Evolutionary conservation across 2,329 filamentous ascomycete genomes (phyloP), one percentile per base, ranked within the genome.

Genomic region (Ramularia endophylla): DNA sequence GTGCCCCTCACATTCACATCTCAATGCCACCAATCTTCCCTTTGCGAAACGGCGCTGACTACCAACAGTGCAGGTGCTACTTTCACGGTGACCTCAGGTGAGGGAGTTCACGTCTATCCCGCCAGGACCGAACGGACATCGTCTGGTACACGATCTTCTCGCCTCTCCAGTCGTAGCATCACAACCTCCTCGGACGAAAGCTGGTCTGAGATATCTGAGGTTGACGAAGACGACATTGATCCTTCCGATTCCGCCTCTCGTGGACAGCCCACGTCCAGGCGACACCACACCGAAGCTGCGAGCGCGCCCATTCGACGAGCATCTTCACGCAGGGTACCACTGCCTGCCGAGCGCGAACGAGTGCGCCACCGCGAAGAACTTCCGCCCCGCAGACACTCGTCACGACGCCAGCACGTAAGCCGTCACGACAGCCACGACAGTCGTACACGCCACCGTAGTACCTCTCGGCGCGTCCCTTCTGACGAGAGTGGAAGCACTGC

Each of bases 231-330:
- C 64, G 66, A 68, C 40, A 67, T 73, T 51, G 63, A 67, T 17
- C 69, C 69, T 18, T 69, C 65, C n/a, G 70, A 73, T 54, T 72
- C 69, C 18, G 70, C 69, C 16, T 73, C 70, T 15, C 63, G 66
- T 33, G 64, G 68, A 3, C 52, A 46, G 12, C 47, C 42, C 4
- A 20, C 32, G 17, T 55, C 56, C 28, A 63, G 65, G 37, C 61
- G 55, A 35, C 50, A 62, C 53, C 50, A 53, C 41, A 52, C 61
- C 22, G 61, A 62, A 40, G 58, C 55, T 25, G 60, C 59, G 25
- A 60, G 60, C 17, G 61, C 57, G 5, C 55, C 61, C 6, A 37
- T 44, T 6, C 51, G 63, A 40, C 67, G 62, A 52, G 61, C 65
- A 41, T 63, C 66, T 36, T 63, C 67, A 40, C 62, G 62, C 52